Evolutionary conservation across 1,284 basidiomycete genomes (phyloP).

Genomic region (Sanghuangporus sanghuang): DNA sequence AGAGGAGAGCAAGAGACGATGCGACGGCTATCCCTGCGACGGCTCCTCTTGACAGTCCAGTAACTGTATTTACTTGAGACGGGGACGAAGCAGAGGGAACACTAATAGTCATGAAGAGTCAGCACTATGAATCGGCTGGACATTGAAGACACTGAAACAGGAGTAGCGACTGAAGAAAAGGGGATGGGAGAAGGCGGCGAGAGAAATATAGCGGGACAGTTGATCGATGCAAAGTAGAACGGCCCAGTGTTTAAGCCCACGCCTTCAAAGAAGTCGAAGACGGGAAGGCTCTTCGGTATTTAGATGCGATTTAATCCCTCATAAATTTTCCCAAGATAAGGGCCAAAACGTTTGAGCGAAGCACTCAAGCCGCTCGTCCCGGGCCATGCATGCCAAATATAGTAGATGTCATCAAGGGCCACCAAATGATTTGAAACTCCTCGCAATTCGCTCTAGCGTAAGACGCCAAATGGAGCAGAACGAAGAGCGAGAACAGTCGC

Average conservation of each 20-base stretch:
- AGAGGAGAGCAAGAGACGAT: constrained; percentile 43
- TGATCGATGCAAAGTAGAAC: constrained; percentile 3
- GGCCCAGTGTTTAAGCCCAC: background rate
- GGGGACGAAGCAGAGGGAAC: constrained; percentile 20
- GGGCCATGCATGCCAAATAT: constrained; percentile 3
- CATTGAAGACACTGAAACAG: background rate
- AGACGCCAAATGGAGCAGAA: background rate
- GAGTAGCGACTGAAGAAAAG: background rate
- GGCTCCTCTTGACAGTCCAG: constrained; percentile 39
- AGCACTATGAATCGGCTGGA: background rate
- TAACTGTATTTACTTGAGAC: constrained; percentile 1
- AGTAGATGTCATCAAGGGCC: constrained; percentile 12
- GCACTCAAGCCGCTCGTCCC: background rate
- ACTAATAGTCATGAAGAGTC: constrained; percentile 18
- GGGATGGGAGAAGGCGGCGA: background rate
- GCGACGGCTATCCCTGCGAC: constrained; percentile 60
- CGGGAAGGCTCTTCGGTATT: background rate
- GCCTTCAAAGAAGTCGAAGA: background rate
- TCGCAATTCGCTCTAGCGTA: background rate
- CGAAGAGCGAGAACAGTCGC: background rate
- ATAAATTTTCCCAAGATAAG: constrained; percentile 1
- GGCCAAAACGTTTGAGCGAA: constrained; percentile 3
- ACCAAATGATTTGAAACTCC: constrained; percentile 5
- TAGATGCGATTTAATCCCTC: background rate
- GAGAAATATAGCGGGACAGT: background rate